These are phyloP conservation scores for Fusarium nodosum DNA, from an alignment of 2,329 filamentous ascomycete species.

Conservation along the genomic window DNA sequence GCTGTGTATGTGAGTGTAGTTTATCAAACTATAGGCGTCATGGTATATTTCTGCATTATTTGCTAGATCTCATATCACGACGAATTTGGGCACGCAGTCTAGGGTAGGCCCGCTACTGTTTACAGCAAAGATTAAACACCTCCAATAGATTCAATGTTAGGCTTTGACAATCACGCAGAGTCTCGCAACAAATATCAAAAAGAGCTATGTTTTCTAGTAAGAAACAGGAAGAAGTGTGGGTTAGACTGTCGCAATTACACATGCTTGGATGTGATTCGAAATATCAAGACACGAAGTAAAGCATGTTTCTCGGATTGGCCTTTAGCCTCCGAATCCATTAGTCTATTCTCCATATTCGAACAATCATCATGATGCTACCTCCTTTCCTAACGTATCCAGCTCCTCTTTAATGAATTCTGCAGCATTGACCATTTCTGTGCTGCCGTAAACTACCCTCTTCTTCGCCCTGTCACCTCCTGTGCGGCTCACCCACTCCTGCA, in stretches of 20 bases:
- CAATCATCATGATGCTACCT: conserved; percentile 59
- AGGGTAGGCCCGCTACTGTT: neutral
- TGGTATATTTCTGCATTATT: neutral
- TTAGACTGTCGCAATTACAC: neutral
- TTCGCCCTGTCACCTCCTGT: conserved; percentile 76
- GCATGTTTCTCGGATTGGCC: neutral
- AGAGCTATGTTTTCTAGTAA: neutral
- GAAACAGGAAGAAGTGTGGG: neutral
- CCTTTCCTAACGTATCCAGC: conserved; percentile 72
- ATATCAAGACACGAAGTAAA: neutral
- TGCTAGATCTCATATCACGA: neutral
- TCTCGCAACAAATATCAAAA: too few species aligned
- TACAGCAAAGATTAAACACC: too few species aligned
- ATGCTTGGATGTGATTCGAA: too few species aligned
- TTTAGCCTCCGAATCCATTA: conserved; percentile 31
- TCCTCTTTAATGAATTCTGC: conserved; percentile 75
- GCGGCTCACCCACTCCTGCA: conserved; percentile 94
- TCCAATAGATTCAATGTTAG: too few species aligned
- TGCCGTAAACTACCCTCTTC: conserved; percentile 92
- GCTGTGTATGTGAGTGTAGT: neutral
- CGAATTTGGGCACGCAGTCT: too few species aligned
- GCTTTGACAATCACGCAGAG: too few species aligned
- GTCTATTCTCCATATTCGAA: conserved; percentile 34
- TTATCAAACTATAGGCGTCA: too few species aligned
- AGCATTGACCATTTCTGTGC: conserved; percentile 84